These are phyloP conservation scores for Calocera cornea DNA, from an alignment of 768 basidiomycete species.

Conservation along the genomic window DNA sequence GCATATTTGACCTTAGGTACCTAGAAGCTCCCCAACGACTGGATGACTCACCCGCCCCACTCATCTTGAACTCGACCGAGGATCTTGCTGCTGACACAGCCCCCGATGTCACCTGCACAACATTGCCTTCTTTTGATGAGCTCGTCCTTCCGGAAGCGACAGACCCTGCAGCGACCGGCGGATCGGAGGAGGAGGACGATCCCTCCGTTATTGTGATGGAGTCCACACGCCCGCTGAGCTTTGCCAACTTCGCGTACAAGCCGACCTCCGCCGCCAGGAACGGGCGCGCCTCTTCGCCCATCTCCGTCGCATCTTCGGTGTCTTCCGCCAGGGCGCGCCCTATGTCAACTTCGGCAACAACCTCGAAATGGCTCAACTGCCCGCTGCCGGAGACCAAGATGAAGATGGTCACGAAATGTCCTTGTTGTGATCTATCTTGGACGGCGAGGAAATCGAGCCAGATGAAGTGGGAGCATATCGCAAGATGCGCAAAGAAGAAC, in stretches of 20 bases:
- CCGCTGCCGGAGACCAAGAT: neutral
- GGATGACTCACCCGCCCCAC: neutral
- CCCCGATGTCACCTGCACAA: neutral
- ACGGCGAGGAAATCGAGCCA: conserved; percentile 48
- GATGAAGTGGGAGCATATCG: conserved; percentile 56
- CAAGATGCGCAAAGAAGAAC: conserved; percentile 51
- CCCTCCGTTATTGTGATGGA: neutral
- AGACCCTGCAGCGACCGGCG: neutral
- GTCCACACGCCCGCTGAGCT: neutral
- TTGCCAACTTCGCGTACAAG: neutral
- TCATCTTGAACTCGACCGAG: neutral
- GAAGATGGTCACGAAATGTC: neutral
- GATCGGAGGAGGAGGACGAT: neutral
- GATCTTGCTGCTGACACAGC: neutral
- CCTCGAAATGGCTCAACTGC: neutral
- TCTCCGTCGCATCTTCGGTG: neutral
- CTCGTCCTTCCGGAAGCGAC: neutral
- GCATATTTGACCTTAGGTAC: too few relatives aligned
- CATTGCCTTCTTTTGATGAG: neutral
- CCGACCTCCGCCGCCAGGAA: neutral
- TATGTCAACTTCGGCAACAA: neutral
- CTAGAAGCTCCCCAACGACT: neutral
- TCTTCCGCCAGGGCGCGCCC: neutral
- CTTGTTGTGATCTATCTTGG: conserved; percentile 33
- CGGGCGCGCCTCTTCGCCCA: neutral